Evolutionary conservation across 176 grass and related monocot genomes (phyloP), one percentile per base, ranked within the genome.

Genomic region (Lolium perenne): DNA sequence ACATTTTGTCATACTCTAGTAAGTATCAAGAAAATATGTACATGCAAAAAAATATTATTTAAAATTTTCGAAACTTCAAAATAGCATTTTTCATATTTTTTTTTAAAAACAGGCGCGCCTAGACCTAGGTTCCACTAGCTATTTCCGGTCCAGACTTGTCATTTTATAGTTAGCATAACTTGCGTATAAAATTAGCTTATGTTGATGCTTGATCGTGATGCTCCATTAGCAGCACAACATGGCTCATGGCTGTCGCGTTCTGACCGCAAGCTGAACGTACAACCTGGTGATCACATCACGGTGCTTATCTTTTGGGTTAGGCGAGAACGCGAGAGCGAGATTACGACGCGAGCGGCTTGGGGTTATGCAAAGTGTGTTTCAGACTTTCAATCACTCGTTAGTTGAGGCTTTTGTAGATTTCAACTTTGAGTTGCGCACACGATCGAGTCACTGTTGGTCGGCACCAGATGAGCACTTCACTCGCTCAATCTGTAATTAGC

Each of bases 231-330:
- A 77, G 4, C 26, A n/a, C 46, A n/a, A 25, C 8, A 43, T 71
- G 13, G 50, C 80, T 71, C 73, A 77, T 74, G 69, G 77, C 50
- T 81, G 77, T 89, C 78, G 71, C 71, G 71, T 60, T 82, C 87
- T 38, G 23, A 25, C 23, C 38, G 11, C 67, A 21, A 16, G 56
- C 43, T 38, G 35, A 16, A 13, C 50, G 14, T 16, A 8, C 32
- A 10, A 10, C 17, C 16, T 21, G 5, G 40, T 54, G 10, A 82
- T 62, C 78, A 69, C 53, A 58, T 66, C 48, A 29, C 18, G 71
- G 22, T 26, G 43, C 23, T 71, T 71, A 29, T 71, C 29, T 82
- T 58, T 86, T 64, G 45, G 54, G 74, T 90, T 78, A 47, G 88
- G 35, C 74, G 10, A 74, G 47, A 47, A 29, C 83, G 22, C 73